A percentile compares a stretch with the other conserved stretches of the same genome.
These are phyloP conservation scores for barley (Hordeum vulgare) DNA, from an alignment of 176 grass and related monocot species.

Conservation along the genomic window MorexV3_pseudomolecules_assembly NC_058520.1:2763494-2763993, in stretches of 20 bases:
- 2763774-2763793: too few species aligned
- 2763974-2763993: not conserved
- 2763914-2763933: not conserved
- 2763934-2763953: not conserved
- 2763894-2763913: not conserved
- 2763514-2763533: fast-evolving
- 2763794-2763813: not conserved
- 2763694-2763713: not conserved
- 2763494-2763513: not conserved
- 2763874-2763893: not conserved
- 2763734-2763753: constrained; percentile 18
- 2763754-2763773: not conserved
- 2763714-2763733: not conserved
- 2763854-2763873: not conserved
- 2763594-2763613: not conserved
- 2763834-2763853: constrained; percentile 9
- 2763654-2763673: not conserved
- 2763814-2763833: not conserved
- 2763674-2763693: not conserved
- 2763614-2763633: fast-evolving
- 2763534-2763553: not conserved
- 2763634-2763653: not conserved
- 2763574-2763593: not conserved
- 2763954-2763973: fast-evolving
- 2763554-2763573: constrained; percentile 7